Evolutionary conservation across 2,329 filamentous ascomycete species (phyloP), one percentile per base, ranked within the genome.

Genomic region (Paecilomyces niveus): DNA sequence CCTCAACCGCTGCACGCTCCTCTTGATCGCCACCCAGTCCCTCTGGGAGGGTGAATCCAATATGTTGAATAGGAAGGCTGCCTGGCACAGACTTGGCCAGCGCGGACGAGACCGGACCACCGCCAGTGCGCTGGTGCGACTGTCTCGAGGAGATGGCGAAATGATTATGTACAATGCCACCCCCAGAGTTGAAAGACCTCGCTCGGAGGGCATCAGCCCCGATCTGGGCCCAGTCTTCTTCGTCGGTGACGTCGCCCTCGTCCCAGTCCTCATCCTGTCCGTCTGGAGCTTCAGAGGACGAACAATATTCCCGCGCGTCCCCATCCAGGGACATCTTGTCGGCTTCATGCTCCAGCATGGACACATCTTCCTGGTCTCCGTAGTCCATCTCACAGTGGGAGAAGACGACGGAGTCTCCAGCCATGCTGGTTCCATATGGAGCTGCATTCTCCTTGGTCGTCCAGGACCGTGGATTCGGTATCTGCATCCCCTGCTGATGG

Each of bases 271-370:
- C 88, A 66, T 87, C 86, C 78, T 87, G 76, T 73, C 81, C 78
- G 61, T 85, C 80, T 60, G 74, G 72, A 18, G 87, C 88, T 67
- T 91, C 89, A 32, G 88, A 91, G 69, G 89, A 92, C 11, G 89
- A 92, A 54, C 85, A 87, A 56, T 87, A 89, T 57, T 74, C 78
- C 56, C 67, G 70, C 24, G 83, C 85, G 51, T 85, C 83, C 61
- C 90, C 87, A 68, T 90, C 89, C 54, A 91, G 83, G 61, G 92
- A 97, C 93, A 97, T 97, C 74, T 92, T 93, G 76, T 97, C 93
- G 35, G 89, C 92, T 73, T 95, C 92, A 67, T 92, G 83, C 73
- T 93, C 90, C 67, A 89, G 80, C 83, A 92, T 88, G 70, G 81
- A 83, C 64, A 85, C 80, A 66, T 84, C 81, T 63, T 79, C 77